Evolutionary conservation across 805 yeast species (phyloP).

Genomic region (Candida vaughaniae): DNA sequence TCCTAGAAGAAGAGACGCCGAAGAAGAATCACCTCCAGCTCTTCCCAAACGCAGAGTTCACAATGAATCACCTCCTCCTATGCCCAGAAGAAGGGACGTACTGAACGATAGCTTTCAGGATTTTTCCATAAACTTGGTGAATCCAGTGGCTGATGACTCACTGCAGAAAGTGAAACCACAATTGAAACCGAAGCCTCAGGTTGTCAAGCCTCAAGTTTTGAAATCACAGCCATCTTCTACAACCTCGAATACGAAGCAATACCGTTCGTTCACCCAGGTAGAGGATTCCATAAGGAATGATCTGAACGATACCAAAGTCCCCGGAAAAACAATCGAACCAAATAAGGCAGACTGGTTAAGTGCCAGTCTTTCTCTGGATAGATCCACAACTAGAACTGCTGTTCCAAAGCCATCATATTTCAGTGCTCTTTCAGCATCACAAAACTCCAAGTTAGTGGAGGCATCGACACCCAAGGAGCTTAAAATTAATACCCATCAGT

Average conservation of each 20-base stretch:
- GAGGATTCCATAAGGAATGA: slow-evolving; percentile 18
- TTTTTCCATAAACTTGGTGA: slow-evolving; percentile 1
- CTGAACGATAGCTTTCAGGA: too few relatives aligned
- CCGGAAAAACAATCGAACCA: slow-evolving; percentile 6
- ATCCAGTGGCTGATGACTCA: slow-evolving; percentile 1
- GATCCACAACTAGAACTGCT: slow-evolving; percentile 1
- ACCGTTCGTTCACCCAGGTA: slow-evolving; percentile 21
- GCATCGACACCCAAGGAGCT: neutral
- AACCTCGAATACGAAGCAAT: slow-evolving; percentile 1
- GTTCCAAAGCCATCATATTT: slow-evolving; percentile 15
- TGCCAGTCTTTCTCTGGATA: slow-evolving; percentile 6
- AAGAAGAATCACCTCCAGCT: slow-evolving; percentile 1
- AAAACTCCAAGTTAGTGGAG: slow-evolving; percentile 7
- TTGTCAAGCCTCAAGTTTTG: neutral
- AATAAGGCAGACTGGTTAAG: slow-evolving; percentile 10
- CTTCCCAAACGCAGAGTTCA: slow-evolving; percentile 3
- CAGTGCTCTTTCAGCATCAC: slow-evolving; percentile 10
- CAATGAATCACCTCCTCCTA: slow-evolving; percentile 10
- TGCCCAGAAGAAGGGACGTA: slow-evolving; percentile 13
- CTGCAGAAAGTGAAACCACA: too few relatives aligned
- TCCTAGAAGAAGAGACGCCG: slow-evolving; percentile 8
- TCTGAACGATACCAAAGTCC: neutral
- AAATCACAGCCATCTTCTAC: neutral
- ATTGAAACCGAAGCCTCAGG: neutral
- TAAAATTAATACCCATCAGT: neutral